Conservation (phyloP, 768 basidiomycete species). For the Pluteus cervinus region DNA sequence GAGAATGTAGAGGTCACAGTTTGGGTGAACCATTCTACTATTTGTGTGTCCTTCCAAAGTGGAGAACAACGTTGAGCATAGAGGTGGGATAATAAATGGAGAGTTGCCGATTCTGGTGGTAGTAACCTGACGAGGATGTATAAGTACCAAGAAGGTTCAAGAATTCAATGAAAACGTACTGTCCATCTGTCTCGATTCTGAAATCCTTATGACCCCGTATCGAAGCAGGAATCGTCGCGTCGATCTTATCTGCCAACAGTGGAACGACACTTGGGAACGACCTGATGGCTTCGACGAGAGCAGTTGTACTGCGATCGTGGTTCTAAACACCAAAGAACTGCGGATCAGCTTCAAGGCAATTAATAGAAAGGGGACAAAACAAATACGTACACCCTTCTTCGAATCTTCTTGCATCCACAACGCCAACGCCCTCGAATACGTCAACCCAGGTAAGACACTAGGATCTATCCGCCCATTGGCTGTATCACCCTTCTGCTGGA, state of each 20-base stretch:
- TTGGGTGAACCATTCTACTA: conserved; percentile 63
- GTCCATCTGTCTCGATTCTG: conserved; percentile 60
- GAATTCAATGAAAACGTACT: conserved; percentile 32
- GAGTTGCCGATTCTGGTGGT: conserved; percentile 34
- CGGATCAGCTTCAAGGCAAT: not conserved
- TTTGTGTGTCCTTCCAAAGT: conserved; percentile 75
- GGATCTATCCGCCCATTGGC: conserved; percentile 51
- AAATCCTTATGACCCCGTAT: conserved; percentile 60
- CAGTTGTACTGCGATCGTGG: conserved; percentile 54
- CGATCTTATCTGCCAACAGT: conserved; percentile 81
- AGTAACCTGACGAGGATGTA: conserved; percentile 26
- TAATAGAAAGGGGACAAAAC: not conserved
- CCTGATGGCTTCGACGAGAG: conserved; percentile 66
- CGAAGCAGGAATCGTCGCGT: conserved; percentile 52
- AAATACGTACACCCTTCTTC: conserved; percentile 32
- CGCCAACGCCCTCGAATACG: conserved; percentile 66
- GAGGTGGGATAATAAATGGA: conserved; percentile 83
- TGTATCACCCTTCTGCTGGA: conserved; percentile 9
- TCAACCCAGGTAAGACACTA: conserved; percentile 70
- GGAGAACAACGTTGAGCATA: conserved; percentile 74
- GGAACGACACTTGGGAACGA: conserved; percentile 80
- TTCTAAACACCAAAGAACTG: conserved; percentile 38
- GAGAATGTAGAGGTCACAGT: conserved; percentile 43
- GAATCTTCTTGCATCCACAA: conserved; percentile 46
- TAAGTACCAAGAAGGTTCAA: not conserved